Evolutionary conservation across 768 basidiomycete species (phyloP).

Genomic region (Tricholoma terreum): DNA sequence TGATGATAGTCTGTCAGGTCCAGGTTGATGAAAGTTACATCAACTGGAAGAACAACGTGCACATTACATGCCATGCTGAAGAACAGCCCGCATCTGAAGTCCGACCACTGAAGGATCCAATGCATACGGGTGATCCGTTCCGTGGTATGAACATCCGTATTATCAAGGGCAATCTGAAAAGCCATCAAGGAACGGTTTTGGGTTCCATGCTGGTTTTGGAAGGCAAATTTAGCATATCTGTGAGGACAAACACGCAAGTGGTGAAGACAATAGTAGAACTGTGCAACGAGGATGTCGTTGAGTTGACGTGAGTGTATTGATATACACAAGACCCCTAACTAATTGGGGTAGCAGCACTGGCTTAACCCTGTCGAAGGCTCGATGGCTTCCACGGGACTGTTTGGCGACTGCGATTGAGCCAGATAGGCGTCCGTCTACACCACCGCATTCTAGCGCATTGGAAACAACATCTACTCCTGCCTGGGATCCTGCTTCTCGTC

Average conservation of each 20-base stretch:
- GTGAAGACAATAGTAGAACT: neutral
- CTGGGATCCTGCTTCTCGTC: neutral
- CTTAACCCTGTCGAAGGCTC: neutral
- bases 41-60: neutral
- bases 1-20: too few species aligned
- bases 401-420: neutral
- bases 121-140: neutral
- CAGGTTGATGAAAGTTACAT: neutral
- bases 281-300: neutral
- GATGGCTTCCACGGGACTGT: neutral
- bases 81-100: too few species aligned
- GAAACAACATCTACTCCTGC: neutral
- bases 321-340: neutral
- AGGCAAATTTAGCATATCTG: neutral
- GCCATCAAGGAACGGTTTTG: neutral
- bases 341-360: neutral
- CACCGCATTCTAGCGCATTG: neutral
- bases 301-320: too few species aligned
- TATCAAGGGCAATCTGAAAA: neutral
- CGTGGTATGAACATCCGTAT: neutral
- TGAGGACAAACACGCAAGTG: neutral
- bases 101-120: neutral
- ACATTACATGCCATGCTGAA: too few species aligned
- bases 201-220: neutral
- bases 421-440: neutral